Evolutionary conservation across 2,329 filamentous ascomycete genomes (phyloP).

Genomic region (Aspergillaceae sp.): DNA sequence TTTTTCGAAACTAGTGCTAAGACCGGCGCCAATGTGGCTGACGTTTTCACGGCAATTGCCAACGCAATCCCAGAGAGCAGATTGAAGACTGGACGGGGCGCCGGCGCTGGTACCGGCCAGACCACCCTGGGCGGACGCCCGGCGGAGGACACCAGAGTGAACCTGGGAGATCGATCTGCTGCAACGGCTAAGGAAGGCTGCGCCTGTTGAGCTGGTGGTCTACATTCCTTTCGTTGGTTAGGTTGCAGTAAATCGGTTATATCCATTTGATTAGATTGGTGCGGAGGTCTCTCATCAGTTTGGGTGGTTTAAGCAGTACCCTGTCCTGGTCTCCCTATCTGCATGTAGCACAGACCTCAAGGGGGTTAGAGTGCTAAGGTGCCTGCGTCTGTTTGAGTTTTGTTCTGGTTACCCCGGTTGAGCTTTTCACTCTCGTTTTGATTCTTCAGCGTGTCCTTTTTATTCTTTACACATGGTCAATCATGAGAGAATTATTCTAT

Average conservation of each 20-base stretch:
- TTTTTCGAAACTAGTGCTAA: slow-evolving; percentile 99
- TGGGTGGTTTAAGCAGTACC: background rate
- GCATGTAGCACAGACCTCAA: background rate
- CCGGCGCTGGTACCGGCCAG: slow-evolving; percentile 53
- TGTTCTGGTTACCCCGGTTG: background rate
- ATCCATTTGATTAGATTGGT: background rate
- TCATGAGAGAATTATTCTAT: background rate
- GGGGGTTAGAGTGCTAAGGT: background rate
- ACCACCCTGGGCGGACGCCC: slow-evolving; percentile 45
- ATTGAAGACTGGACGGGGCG: slow-evolving; percentile 76
- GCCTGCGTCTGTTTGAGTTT: background rate
- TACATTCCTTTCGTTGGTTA: background rate
- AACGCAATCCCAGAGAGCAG: slow-evolving; percentile 97
- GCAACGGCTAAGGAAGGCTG: slow-evolving; percentile 80
- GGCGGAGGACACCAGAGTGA: slow-evolving; percentile 59
- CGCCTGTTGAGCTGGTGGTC: slow-evolving; percentile 56
- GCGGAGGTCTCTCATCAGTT: too few species aligned
- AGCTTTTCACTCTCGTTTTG: background rate
- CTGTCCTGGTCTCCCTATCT: background rate
- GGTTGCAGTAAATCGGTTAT: background rate
- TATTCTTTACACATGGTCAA: background rate
- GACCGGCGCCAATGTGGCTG: slow-evolving; percentile 85
- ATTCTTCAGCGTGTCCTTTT: background rate
- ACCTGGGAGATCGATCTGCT: slow-evolving; percentile 65
- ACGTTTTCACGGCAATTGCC: slow-evolving; percentile 96